Evolutionary conservation across 2,329 filamentous ascomycete species (phyloP).

Genomic region (Fusarium domesticum): DNA sequence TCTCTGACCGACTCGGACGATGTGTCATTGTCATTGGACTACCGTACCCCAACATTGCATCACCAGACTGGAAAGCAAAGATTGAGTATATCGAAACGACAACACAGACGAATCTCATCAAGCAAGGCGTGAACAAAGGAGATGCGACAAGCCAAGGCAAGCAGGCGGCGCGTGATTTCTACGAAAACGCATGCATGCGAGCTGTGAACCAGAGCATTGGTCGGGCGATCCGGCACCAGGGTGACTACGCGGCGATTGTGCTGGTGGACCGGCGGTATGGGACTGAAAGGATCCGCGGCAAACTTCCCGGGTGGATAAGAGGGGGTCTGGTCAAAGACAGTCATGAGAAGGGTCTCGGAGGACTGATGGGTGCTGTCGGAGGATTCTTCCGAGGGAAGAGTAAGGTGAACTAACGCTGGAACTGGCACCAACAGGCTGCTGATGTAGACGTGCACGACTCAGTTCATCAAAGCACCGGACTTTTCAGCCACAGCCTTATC

Average conservation of each 20-base stretch:
- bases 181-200: constrained; percentile 94
- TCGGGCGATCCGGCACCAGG: constrained; percentile 80
- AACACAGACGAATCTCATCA: constrained; percentile 38
- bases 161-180: constrained; percentile 70
- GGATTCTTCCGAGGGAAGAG: constrained; percentile 57
- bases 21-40: constrained; percentile 89
- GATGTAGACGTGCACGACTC: too few relatives aligned
- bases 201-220: constrained; percentile 97
- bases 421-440: too few relatives aligned
- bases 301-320: constrained; percentile 87
- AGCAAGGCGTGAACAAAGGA: constrained; percentile 20
- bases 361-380: constrained; percentile 56
- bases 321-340: constrained; percentile 57
- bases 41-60: constrained; percentile 87
- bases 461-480: neutral
- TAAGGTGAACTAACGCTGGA: too few relatives aligned
- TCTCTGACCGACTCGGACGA: constrained; percentile 84
- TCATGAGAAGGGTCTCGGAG: constrained; percentile 51
- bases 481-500: constrained; percentile 9
- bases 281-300: constrained; percentile 67
- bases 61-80: constrained; percentile 89
- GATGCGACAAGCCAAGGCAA: constrained; percentile 40
- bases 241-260: constrained; percentile 87
- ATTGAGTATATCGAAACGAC: constrained; percentile 78
- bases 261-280: constrained; percentile 79